phyloP scores from a whole-genome alignment of 345 rosid species.

The Salix brachista region DNA sequence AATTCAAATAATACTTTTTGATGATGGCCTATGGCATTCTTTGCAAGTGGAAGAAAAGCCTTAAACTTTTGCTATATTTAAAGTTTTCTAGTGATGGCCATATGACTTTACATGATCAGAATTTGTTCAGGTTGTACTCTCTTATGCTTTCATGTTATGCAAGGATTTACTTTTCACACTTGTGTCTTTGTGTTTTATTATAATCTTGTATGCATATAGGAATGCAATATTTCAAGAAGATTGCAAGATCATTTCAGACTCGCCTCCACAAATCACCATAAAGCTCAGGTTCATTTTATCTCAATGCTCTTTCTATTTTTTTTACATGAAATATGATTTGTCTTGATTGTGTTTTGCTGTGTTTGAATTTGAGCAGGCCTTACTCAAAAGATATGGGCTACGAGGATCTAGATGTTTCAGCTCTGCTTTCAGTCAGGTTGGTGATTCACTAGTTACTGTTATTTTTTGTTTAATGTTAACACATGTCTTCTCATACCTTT shows the following conservation, averaged over 20 bases:
- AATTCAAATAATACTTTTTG: not conserved
- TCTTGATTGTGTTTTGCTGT: slow-evolving; percentile 18
- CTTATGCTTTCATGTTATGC: not conserved
- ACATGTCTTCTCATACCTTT: not conserved
- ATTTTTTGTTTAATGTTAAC: not conserved
- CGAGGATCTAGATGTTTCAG: slow-evolving; percentile 81
- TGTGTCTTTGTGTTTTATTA: not conserved
- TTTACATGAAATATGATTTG: slow-evolving; percentile 5
- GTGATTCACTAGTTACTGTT: slow-evolving; percentile 6
- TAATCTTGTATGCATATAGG: slow-evolving; percentile 35
- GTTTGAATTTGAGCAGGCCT: slow-evolving; percentile 60
- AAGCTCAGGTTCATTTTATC: slow-evolving; percentile 63
- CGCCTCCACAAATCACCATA: slow-evolving; percentile 59
- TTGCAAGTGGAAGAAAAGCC: not conserved
- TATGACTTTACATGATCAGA: not conserved
- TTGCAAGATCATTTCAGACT: slow-evolving; percentile 56
- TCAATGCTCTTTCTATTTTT: slow-evolving; percentile 15
- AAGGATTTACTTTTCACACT: not conserved
- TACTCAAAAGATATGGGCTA: slow-evolving; percentile 85
- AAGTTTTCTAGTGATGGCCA: not conserved
- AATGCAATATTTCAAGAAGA: slow-evolving; percentile 89
- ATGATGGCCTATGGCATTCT: not conserved
- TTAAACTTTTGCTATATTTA: not conserved
- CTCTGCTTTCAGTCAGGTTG: slow-evolving; percentile 71
- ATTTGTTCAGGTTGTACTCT: not conserved